Evolutionary conservation across 495 filamentous ascomycete species (phyloP).

Genomic region (Cairneyella variabilis): DNA sequence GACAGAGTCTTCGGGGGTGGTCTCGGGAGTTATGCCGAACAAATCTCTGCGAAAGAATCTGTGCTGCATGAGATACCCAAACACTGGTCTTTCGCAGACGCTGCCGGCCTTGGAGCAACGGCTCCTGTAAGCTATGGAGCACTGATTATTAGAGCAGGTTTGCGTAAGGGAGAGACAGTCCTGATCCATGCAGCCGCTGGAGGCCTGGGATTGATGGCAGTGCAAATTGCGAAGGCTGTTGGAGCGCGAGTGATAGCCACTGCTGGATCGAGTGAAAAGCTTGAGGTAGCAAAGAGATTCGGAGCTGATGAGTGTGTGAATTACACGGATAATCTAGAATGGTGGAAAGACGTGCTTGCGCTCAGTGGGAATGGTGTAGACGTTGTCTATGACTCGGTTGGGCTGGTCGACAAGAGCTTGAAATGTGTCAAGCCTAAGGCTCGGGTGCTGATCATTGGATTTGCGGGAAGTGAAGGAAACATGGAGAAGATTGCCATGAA

Average conservation of each 20-base stretch:
- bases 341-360: constrained; percentile 18
- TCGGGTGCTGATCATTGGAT: constrained; percentile 61
- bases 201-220: constrained; percentile 40
- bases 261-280: constrained; percentile 22
- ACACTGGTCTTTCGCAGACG: constrained; percentile 18
- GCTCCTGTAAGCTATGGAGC: constrained; percentile 32
- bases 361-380: constrained; percentile 20
- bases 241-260: constrained; percentile 41
- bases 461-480: constrained; percentile 53
- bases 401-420: constrained; percentile 56
- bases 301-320: constrained; percentile 50
- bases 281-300: constrained; percentile 29
- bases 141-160: constrained; percentile 53
- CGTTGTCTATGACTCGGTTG: constrained; percentile 42
- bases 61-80: constrained; percentile 17
- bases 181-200: constrained; percentile 56
- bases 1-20: constrained; percentile 24
- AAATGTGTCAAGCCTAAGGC: constrained; percentile 68
- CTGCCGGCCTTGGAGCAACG: constrained; percentile 23
- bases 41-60: constrained; percentile 14
- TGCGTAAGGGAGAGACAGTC: constrained; percentile 50
- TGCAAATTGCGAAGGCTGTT: constrained; percentile 45
- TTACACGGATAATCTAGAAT: constrained; percentile 6
- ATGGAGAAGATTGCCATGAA: constrained; percentile 73
- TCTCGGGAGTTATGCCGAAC: constrained; percentile 21